These are phyloP conservation scores for Pichia sp. DNA, from an alignment of 1,139 yeast species.

Conservation along the genomic window DNA sequence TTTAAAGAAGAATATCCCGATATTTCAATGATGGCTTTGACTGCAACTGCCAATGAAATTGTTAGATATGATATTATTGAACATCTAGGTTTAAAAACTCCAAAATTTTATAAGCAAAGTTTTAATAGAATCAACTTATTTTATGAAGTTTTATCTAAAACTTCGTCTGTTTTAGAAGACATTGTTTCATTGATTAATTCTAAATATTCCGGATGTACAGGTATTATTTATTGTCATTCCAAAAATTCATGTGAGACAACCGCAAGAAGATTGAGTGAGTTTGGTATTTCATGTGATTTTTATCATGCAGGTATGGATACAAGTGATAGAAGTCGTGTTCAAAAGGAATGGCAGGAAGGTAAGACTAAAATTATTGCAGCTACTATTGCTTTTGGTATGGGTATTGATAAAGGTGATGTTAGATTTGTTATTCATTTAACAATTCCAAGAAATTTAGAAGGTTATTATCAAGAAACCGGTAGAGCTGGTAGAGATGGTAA, in stretches of 20 bases:
- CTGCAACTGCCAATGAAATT: slow-evolving; percentile 95
- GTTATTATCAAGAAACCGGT: slow-evolving; percentile 98
- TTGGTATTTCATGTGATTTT: slow-evolving; percentile 63
- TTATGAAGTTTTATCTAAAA: slow-evolving; percentile 70
- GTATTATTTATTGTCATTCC: slow-evolving; percentile 91
- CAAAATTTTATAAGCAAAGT: slow-evolving; percentile 62
- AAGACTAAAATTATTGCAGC: slow-evolving; percentile 79
- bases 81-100: slow-evolving; percentile 52
- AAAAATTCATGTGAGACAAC: slow-evolving; percentile 84
- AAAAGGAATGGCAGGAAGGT: slow-evolving; percentile 76
- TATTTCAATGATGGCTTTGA: slow-evolving; percentile 90
- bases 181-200: slow-evolving; percentile 50
- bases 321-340: slow-evolving; percentile 65
- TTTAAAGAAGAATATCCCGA: slow-evolving; percentile 70
- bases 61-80: slow-evolving; percentile 83
- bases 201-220: slow-evolving; percentile 58
- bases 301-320: slow-evolving; percentile 95
- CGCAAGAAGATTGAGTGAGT: slow-evolving; percentile 49
- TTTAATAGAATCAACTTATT: slow-evolving; percentile 83
- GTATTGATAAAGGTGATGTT: slow-evolving; percentile 94
- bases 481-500: slow-evolving; percentile 96
- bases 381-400: slow-evolving; percentile 98
- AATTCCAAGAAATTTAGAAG: slow-evolving; percentile 88
- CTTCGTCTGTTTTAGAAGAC: slow-evolving; percentile 51
- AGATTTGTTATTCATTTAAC: slow-evolving; percentile 84